Percentiles rank a stretch among this genome's conserved stretches.
Conservation (phyloP, 2,329 filamentous ascomycete species). For the Penicillium sp. region DNA sequence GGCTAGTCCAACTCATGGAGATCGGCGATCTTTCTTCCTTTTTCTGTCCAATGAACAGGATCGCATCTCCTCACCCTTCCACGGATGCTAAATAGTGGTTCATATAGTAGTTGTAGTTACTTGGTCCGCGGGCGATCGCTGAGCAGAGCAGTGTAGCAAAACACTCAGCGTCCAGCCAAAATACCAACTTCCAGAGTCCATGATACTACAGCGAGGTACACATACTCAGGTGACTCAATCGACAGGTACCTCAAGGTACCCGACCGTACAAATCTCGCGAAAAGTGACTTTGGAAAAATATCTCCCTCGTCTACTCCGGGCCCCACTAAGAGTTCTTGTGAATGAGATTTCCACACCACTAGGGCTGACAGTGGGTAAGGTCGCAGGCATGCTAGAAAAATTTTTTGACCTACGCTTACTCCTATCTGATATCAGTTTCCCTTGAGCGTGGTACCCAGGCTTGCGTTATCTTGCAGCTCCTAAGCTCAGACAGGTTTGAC, state of each 20-base stretch:
- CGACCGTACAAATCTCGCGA: background rate
- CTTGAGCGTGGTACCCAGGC: background rate
- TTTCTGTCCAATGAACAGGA: background rate
- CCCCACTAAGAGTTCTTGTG: background rate
- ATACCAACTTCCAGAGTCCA: background rate
- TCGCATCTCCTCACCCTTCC: background rate
- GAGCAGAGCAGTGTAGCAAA: background rate
- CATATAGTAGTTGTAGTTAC: background rate
- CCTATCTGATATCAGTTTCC: conserved; percentile 16
- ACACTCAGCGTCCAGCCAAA: background rate
- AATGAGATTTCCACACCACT: background rate
- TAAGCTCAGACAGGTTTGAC: background rate
- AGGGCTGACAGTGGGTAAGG: background rate
- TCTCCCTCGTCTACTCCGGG: conserved; percentile 1
- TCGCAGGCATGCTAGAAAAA: background rate
- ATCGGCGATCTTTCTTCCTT: background rate
- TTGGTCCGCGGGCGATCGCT: background rate
- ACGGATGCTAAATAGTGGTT: background rate
- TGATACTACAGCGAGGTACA: background rate
- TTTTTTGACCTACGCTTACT: background rate
- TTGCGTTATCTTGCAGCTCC: background rate
- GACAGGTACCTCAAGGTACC: background rate
- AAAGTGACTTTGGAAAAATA: conserved; percentile 17
- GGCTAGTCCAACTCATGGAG: background rate
- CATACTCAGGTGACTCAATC: background rate